Base-by-base conservation (phyloP, 2,329 filamentous ascomycete genomes). In the Lachnellula arida region DNA sequence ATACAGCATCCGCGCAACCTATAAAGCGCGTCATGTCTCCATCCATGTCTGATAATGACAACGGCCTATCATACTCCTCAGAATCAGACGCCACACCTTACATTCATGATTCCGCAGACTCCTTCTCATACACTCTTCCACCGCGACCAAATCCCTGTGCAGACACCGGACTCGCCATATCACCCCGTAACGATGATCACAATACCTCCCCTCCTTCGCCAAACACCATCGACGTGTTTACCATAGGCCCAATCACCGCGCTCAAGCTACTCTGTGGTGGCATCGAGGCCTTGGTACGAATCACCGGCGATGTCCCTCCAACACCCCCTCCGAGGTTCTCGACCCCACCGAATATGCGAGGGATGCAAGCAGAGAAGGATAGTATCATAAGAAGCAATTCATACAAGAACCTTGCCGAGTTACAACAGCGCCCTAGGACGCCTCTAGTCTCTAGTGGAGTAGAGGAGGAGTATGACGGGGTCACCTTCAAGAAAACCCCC, bases 241-340 rank as follows among this genome's bases (percentile, higher is more conserved):
- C 81, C 51, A 79, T 97, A 57, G 76, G 84, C 1, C 84, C 91
- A 3, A 78, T 86, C 51, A 85, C 85, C 2, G 92, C 92, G 5
- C 80, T 97, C 67, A 88, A 87, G 67, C 76, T 96, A 60, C 80
- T 97, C n/a, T 86, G 86, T 63, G 79, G 83, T 40, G 83, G 83
- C 56, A 76, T 91, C 58, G 87, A 91, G 65, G 79, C 83, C 4
- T 78, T 94, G 51, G 86, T 91, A 28, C 80, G 81, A 60, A 77
- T 86, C 56, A 89, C 87, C 1, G 88, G 89, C 67, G 89, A 96
- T 54, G 78, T 94, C 12, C 89, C 89, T 22, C 88, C 87, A 15
- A 94, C 87, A n/a, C 89, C 87, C 54, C 87, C 88, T 5, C 80
- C 86, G 2, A 79, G 79, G 52, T 79, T 78, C 23, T 82, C 82